Conservation (phyloP, 1,139 yeast genomes). For the Pneumocystis canis region DNA sequence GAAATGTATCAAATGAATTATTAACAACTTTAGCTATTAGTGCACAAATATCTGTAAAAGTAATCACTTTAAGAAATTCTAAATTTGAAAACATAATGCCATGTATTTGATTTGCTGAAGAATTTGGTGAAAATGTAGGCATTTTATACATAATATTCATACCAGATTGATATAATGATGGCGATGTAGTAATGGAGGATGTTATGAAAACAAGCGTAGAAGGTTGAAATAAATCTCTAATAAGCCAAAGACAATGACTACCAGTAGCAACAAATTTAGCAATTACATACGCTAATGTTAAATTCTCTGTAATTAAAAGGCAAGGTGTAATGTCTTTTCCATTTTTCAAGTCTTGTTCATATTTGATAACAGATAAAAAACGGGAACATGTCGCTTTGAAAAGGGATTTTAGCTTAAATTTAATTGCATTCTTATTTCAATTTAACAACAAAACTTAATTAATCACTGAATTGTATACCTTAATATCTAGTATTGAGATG, state of each 20-base stretch:
- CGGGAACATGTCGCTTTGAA: conserved; percentile 72
- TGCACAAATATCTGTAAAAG: background rate
- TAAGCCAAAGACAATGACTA: conserved; percentile 44
- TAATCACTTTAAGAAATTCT: background rate
- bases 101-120: background rate
- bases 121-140: background rate
- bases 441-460: background rate
- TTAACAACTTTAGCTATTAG: background rate
- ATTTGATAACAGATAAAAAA: conserved; percentile 71
- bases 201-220: background rate
- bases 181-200: background rate
- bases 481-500: conserved; percentile 85
- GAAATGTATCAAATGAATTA: background rate
- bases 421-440: conserved; percentile 33
- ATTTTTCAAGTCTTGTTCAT: conserved; percentile 78
- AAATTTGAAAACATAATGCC: background rate
- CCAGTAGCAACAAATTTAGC: conserved; percentile 92
- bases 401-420: conserved; percentile 59
- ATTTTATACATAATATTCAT: background rate
- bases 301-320: conserved; percentile 69
- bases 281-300: conserved; percentile 73
- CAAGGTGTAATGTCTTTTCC: conserved; percentile 95
- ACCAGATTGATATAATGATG: background rate
- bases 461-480: conserved; percentile 18
- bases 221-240: background rate